phyloP scores from a whole-genome alignment of 352 stramenopile genomes.

The Phytopythium oedochilum region DNA sequence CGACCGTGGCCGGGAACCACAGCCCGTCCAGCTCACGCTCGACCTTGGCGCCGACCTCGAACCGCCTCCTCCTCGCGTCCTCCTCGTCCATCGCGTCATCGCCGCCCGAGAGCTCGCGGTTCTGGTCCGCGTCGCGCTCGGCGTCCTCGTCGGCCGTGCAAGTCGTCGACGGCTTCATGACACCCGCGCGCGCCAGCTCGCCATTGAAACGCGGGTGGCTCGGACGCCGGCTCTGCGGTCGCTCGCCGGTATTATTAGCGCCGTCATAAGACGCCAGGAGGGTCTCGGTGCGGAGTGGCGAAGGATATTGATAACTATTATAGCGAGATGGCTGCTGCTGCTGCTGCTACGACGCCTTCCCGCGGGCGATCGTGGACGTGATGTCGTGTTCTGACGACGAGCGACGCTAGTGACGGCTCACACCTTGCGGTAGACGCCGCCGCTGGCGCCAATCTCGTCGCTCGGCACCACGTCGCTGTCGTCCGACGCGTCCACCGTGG shows the following conservation, averaged over 20 bases:
- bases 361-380: not conserved
- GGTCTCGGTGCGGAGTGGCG: not conserved
- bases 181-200: not conserved
- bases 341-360: not conserved
- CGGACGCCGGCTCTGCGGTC: not conserved
- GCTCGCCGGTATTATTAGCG: conserved; percentile 2
- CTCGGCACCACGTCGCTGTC: conserved; percentile 15
- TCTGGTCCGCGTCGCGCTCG: conserved; percentile 5
- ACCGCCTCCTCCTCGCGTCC: conserved; percentile 8
- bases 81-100: conserved; percentile 9
- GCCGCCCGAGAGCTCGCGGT: not conserved
- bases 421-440: conserved; percentile 4
- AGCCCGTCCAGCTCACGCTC: conserved; percentile 70
- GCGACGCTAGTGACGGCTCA: not conserved
- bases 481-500: conserved; percentile 22
- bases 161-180: conserved; percentile 7
- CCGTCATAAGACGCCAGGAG: not conserved
- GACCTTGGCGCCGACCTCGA: conserved; percentile 41
- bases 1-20: conserved; percentile 72
- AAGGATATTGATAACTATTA: conserved; percentile 1
- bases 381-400: not conserved
- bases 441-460: conserved; percentile 14
- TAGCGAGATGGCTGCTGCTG: not conserved
- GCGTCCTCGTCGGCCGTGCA: conserved; percentile 15
- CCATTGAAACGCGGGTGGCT: conserved; percentile 1